Conservation (phyloP, 2,329 filamentous ascomycete species). For the Hypoxylon sp. region DNA sequence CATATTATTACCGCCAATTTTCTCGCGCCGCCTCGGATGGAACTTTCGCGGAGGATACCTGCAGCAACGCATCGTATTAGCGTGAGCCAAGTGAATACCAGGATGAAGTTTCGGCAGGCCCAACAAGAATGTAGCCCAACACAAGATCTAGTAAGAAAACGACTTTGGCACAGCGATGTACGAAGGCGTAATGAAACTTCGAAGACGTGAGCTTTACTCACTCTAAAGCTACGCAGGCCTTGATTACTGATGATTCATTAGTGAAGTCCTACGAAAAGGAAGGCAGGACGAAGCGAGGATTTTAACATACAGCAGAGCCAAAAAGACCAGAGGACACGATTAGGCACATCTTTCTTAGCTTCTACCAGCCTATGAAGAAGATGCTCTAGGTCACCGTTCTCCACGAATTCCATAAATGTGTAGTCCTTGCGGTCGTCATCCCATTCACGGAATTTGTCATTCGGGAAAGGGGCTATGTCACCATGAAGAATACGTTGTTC, state of each 20-base stretch:
- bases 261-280: neutral
- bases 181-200: neutral
- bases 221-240: constrained; percentile 41
- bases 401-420: constrained; percentile 31
- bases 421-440: constrained; percentile 22
- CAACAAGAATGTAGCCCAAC: neutral
- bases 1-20: neutral
- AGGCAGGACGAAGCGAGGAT: neutral
- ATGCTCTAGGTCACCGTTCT: constrained; percentile 34
- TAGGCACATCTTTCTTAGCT: neutral
- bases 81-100: neutral
- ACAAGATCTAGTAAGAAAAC: neutral
- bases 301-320: constrained; percentile 45
- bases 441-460: neutral
- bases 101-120: neutral
- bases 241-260: constrained; percentile 39
- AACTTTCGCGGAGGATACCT: constrained; percentile 46
- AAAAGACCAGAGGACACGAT: constrained; percentile 45
- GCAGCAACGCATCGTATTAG: constrained; percentile 13
- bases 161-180: neutral
- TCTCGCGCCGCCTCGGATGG: constrained; percentile 35
- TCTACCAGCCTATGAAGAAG: constrained; percentile 17
- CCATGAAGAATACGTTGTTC: neutral
- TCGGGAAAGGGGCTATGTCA: neutral
- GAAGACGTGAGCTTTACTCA: constrained; percentile 23